phyloP scores from a whole-genome alignment of 2,329 filamentous ascomycete genomes.

The Aspergillus candidus region DNA sequence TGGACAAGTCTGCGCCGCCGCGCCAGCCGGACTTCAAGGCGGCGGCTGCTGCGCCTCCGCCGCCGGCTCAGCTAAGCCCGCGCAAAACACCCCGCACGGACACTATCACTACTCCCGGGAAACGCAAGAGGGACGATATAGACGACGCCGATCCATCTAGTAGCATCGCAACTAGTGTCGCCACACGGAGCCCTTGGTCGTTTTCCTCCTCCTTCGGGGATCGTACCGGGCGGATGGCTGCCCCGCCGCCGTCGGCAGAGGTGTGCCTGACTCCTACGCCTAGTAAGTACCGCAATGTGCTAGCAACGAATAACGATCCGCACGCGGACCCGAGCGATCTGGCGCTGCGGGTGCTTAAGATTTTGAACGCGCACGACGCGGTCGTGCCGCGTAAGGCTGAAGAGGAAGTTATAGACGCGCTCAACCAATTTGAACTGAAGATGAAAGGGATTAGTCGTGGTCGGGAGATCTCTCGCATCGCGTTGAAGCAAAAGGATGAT shows the following conservation, averaged over 20 bases:
- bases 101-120: constrained; percentile 32
- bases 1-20: constrained; percentile 5
- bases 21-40: constrained; percentile 27
- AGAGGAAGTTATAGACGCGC: constrained; percentile 35
- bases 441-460: constrained; percentile 58
- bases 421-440: constrained; percentile 53
- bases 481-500: constrained; percentile 59
- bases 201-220: no score
- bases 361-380: constrained; percentile 32
- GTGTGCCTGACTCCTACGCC: constrained; percentile 30
- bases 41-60: not conserved
- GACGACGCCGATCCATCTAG: constrained; percentile 3
- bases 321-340: constrained; percentile 16
- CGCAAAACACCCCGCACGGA: constrained; percentile 32
- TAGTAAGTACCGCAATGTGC: constrained; percentile 23
- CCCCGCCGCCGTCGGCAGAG: constrained; percentile 21
- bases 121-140: constrained; percentile 29
- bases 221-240: no score
- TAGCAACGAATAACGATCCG: constrained; percentile 14
- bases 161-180: not conserved
- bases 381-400: constrained; percentile 28
- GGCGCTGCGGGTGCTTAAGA: constrained; percentile 20
- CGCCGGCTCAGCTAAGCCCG: constrained; percentile 30
- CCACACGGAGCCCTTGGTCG: no score
- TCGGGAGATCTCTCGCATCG: constrained; percentile 59